Conservation (phyloP, 352 stramenopile species). For the Blastocystis sp. region DNA sequence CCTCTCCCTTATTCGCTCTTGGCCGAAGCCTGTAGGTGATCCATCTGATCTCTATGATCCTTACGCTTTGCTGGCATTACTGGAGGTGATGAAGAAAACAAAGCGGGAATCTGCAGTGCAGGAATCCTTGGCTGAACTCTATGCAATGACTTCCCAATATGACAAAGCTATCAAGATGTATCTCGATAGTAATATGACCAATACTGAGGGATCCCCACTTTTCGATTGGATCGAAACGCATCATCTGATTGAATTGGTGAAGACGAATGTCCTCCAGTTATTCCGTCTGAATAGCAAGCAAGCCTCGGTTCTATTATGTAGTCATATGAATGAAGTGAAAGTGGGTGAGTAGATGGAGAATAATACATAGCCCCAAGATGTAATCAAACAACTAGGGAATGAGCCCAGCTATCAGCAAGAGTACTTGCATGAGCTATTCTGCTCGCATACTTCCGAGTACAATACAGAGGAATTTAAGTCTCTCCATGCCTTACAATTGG, state of each 20-base stretch:
- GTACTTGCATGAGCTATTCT: conserved; percentile 49
- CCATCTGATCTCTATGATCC: conserved; percentile 29
- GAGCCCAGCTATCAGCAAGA: conserved; percentile 21
- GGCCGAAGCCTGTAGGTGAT: conserved; percentile 3
- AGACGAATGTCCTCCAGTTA: background rate
- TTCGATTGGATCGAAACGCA: conserved; percentile 41
- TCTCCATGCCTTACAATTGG: conserved; percentile 33
- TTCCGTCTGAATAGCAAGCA: conserved; percentile 46
- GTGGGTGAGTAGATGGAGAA: background rate
- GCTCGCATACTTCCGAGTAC: conserved; percentile 43
- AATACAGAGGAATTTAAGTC: conserved; percentile 52
- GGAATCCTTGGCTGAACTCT: conserved; percentile 25
- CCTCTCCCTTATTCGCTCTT: conserved; percentile 12
- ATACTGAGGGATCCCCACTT: background rate
- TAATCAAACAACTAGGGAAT: background rate
- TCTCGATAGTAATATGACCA: background rate
- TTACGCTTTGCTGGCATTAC: conserved; percentile 10
- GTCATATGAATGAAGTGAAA: conserved; percentile 35
- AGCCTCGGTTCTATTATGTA: background rate
- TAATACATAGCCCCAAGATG: conserved; percentile 13
- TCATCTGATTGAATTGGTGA: background rate
- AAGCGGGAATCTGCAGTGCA: background rate
- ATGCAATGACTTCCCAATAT: conserved; percentile 6
- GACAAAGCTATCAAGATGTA: background rate
- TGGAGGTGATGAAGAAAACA: conserved; percentile 18